A percentile compares a stretch with the other conserved stretches of the same genome.
Evolutionary conservation across 1,284 basidiomycete species (phyloP).

Genomic region (Anthracocystis walkeri): DNA sequence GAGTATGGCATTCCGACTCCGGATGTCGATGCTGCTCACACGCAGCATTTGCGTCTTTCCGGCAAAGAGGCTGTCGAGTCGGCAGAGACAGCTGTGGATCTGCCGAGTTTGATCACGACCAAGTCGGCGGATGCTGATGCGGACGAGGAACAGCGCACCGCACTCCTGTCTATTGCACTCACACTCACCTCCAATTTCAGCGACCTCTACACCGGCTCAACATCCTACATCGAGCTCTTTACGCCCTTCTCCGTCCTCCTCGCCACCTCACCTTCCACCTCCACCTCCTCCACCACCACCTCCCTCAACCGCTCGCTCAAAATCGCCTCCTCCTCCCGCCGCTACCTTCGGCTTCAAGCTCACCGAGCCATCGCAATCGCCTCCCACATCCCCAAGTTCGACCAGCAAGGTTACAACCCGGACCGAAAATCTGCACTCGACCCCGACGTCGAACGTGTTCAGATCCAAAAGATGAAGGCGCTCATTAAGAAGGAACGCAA

Average conservation of each 20-base stretch:
- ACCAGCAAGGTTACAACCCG: slow-evolving; percentile 79
- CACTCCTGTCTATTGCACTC: slow-evolving; percentile 46
- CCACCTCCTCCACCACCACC: slow-evolving; percentile 64
- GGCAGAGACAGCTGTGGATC: slow-evolving; percentile 19
- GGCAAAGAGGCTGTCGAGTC: slow-evolving; percentile 16
- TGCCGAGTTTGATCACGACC: slow-evolving; percentile 35
- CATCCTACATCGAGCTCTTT: slow-evolving; percentile 64
- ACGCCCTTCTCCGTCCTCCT: slow-evolving; percentile 52
- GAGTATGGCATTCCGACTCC: slow-evolving; percentile 65
- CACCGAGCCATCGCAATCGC: slow-evolving; percentile 97
- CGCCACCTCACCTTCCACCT: slow-evolving; percentile 33
- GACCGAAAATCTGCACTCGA: slow-evolving; percentile 82
- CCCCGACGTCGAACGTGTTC: slow-evolving; percentile 91
- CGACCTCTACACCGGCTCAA: slow-evolving; percentile 59
- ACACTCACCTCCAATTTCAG: slow-evolving; percentile 51
- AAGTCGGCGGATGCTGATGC: slow-evolving; percentile 3
- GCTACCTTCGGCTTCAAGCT: slow-evolving; percentile 85
- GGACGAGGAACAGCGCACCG: slow-evolving; percentile 2
- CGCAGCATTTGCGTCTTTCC: slow-evolving; percentile 29
- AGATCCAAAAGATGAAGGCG: slow-evolving; percentile 84
- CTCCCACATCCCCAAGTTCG: slow-evolving; percentile 93
- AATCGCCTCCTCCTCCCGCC: slow-evolving; percentile 79
- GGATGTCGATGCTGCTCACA: slow-evolving; percentile 56
- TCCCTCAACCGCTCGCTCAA: slow-evolving; percentile 75
- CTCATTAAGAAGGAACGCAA: slow-evolving; percentile 96